Base-by-base conservation (phyloP, 129 eudicot genomes). In the Helianthus tuberosus region DNA sequence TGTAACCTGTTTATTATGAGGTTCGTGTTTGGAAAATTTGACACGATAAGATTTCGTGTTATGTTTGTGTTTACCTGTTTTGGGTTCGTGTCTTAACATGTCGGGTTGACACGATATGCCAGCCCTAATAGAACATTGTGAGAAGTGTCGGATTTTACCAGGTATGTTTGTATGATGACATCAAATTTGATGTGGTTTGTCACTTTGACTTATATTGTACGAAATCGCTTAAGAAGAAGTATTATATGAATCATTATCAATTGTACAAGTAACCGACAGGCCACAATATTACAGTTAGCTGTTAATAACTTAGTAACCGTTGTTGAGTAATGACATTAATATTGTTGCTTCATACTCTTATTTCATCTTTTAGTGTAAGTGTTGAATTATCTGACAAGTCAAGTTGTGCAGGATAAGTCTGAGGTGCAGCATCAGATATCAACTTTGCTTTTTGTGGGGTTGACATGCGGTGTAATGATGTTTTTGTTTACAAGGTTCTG, bases 381-480 rank as follows among this genome's bases (percentile, higher is more conserved):
- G 43, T 46, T 43, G 47, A 53, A 36, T 68, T 51, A 12, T 52
- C 75, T 76, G 75, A 79, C 76, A 46, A 51, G 50, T 69, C 70
- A 54, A 79, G 50, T 71, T 82, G 74, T 80, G 89, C 92, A 93
- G 98, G 96, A 86, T 82, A 87, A 94, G 76, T 57, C 86, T 39
- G 88, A 80, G 83, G 96, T 94, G 78, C 97, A 91, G 74, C 97
- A 87, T 86, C 96, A 91, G 83, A 91, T 94, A 84, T 91, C 99
- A 17, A 82, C 87, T 39, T 82, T 91, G 83, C 85, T 91, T 76
- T 91, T 88, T 77, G 84, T 94, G 74, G 99, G 97, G 3, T 63
- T 88, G 68, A 49, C 86, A 64, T 80, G 83, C 81, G 97, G 89
- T 29, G 64, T 90, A 55, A 8, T 79, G 48, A 91, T 91, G 97